Conservation (phyloP, 179 eudicot genomes). For the Sideroxylon spinosum region DNA sequence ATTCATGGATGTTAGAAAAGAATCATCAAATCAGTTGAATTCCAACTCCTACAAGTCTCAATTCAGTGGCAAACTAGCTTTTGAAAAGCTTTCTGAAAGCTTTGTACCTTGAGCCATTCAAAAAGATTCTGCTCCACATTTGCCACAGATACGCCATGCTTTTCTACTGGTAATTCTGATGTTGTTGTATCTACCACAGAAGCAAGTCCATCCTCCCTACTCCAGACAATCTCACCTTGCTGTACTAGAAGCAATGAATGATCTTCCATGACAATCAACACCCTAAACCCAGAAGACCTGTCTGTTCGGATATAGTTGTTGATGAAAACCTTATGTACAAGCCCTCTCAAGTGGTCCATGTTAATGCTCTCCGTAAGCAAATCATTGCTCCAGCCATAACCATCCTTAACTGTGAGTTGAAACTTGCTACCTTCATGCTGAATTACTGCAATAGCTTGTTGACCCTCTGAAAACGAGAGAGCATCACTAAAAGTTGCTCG, state of each 20-base stretch:
- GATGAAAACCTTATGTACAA: slow-evolving; percentile 77
- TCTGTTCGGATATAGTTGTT: slow-evolving; percentile 85
- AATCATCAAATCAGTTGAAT: neutral
- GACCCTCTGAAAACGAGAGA: slow-evolving; percentile 57
- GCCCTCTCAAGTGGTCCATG: slow-evolving; percentile 66
- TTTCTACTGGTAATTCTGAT: slow-evolving; percentile 87
- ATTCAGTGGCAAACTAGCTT: neutral
- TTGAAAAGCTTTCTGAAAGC: slow-evolving; percentile 2
- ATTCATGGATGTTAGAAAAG: neutral
- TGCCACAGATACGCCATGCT: slow-evolving; percentile 92
- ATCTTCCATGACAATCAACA: slow-evolving; percentile 98
- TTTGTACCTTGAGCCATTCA: slow-evolving; percentile 94
- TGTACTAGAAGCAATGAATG: slow-evolving; percentile 82
- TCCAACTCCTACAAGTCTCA: neutral
- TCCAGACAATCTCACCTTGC: slow-evolving; percentile 96
- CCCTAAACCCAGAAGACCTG: slow-evolving; percentile 90
- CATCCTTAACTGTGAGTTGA: slow-evolving; percentile 64
- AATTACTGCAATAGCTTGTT: slow-evolving; percentile 75
- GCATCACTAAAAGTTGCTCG: slow-evolving; percentile 65
- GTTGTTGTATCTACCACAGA: slow-evolving; percentile 83
- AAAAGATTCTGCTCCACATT: slow-evolving; percentile 93
- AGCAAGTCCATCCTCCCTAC: slow-evolving; percentile 96
- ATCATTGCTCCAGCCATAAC: slow-evolving; percentile 49
- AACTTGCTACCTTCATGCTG: slow-evolving; percentile 57
- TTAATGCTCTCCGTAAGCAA: slow-evolving; percentile 64